A percentile compares a stretch with the other conserved stretches of the same genome.
phyloP scores from a whole-genome alignment of 2,329 filamentous ascomycete genomes.

The Reticulascus tulasneorum region DNA sequence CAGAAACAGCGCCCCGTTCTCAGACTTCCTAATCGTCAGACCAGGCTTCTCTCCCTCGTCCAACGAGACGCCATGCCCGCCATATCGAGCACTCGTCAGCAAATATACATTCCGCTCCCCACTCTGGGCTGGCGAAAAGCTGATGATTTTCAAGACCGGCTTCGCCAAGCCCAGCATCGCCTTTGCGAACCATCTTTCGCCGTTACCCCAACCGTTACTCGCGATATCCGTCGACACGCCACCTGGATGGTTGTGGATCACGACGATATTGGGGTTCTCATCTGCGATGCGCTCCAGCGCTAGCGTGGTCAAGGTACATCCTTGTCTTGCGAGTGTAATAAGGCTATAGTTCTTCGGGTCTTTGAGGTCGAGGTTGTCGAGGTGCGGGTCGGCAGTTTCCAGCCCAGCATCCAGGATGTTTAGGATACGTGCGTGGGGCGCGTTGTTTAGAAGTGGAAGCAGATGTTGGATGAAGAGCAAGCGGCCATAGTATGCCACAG shows the following conservation, averaged over 20 bases:
- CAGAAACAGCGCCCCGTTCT: too few species aligned
- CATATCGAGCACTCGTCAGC: too few species aligned
- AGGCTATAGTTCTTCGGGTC: slow-evolving; percentile 28
- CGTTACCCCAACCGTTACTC: too few species aligned
- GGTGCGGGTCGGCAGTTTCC: slow-evolving; percentile 39
- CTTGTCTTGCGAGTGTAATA: slow-evolving; percentile 36
- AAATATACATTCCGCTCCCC: too few species aligned
- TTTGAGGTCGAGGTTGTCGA: slow-evolving; percentile 40
- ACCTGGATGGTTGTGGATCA: slow-evolving; percentile 31
- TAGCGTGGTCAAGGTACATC: slow-evolving; percentile 46
- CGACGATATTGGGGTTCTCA: slow-evolving; percentile 33
- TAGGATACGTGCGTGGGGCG: slow-evolving; percentile 39
- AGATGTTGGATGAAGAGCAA: slow-evolving; percentile 54
- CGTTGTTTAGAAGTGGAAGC: slow-evolving; percentile 45
- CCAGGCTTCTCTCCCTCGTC: too few species aligned
- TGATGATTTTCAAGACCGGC: too few species aligned
- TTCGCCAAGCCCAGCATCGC: too few species aligned
- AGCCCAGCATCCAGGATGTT: slow-evolving; percentile 44
- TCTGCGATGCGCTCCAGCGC: slow-evolving; percentile 42
- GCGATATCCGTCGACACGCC: slow-evolving; percentile 21
- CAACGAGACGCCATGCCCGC: too few species aligned
- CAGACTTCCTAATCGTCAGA: too few species aligned
- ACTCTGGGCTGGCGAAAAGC: too few species aligned
- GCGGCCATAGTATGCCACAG: slow-evolving; percentile 54
- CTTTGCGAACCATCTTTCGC: too few species aligned